These are phyloP conservation scores for Fusarium armeniacum DNA, from an alignment of 2,329 filamentous ascomycete species.

Conservation along the genomic window DNA sequence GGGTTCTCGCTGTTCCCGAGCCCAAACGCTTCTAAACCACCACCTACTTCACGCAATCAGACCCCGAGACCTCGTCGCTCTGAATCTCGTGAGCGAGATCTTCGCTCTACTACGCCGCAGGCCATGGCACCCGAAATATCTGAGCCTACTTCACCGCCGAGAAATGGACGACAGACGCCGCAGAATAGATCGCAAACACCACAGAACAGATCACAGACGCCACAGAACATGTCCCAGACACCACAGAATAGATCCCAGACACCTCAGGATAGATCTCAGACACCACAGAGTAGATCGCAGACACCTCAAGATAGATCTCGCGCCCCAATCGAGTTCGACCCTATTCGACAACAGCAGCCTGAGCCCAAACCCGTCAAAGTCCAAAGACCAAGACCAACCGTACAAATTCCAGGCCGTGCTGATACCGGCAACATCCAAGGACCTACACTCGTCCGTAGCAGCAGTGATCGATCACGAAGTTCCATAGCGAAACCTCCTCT, in stretches of 20 bases:
- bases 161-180: constrained; percentile 53
- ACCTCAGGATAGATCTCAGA: constrained; percentile 20
- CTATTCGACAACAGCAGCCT: constrained; percentile 47
- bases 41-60: constrained; percentile 55
- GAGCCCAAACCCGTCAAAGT: constrained; percentile 49
- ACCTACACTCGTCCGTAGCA: constrained; percentile 61
- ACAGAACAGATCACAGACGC: constrained; percentile 52
- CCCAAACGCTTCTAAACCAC: constrained; percentile 57
- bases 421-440: constrained; percentile 66
- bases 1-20: constrained; percentile 72
- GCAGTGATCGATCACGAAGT: constrained; percentile 65
- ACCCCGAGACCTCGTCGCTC: constrained; percentile 57
- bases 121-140: constrained; percentile 35
- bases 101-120: constrained; percentile 47
- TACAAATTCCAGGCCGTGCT: constrained; percentile 61
- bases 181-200: constrained; percentile 53
- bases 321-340: constrained; percentile 55
- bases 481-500: constrained; percentile 71
- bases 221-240: constrained; percentile 54
- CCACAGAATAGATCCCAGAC: constrained; percentile 54
- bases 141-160: constrained; percentile 42
- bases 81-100: constrained; percentile 54
- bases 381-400: constrained; percentile 59
- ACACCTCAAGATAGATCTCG: constrained; percentile 40
- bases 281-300: constrained; percentile 45